A percentile compares a stretch with the other conserved stretches of the same genome.
These are phyloP conservation scores for Trichoderma sp. DNA, from an alignment of 2,329 filamentous ascomycete species.

Conservation along the genomic window DNA sequence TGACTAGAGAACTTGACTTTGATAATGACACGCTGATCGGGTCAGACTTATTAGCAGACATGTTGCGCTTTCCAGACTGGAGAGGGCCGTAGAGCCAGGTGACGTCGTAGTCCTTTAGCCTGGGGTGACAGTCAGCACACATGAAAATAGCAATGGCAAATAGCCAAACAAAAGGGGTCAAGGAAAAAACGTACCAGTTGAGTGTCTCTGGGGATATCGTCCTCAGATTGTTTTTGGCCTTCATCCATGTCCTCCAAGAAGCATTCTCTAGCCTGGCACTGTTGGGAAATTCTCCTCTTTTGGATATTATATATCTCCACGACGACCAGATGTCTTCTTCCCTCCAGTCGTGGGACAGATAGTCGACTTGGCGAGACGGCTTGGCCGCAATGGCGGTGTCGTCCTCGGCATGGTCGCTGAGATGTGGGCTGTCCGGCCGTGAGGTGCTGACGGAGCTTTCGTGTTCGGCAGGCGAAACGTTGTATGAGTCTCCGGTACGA, in stretches of 20 bases:
- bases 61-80: slow-evolving; percentile 67
- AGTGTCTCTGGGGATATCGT: slow-evolving; percentile 89
- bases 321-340: slow-evolving; percentile 98
- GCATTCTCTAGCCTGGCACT: slow-evolving; percentile 87
- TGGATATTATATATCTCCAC: slow-evolving; percentile 88
- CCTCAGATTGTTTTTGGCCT: slow-evolving; percentile 81
- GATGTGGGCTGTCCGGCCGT: slow-evolving; percentile 60
- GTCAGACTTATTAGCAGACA: slow-evolving; percentile 51
- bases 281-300: slow-evolving; percentile 77
- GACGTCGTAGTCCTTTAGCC: slow-evolving; percentile 95
- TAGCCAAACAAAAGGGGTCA: slow-evolving; percentile 1
- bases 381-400: slow-evolving; percentile 74
- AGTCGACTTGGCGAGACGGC: slow-evolving; percentile 90
- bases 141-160: not conserved
- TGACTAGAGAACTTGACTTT: slow-evolving; percentile 65
- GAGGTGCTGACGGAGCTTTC: slow-evolving; percentile 55
- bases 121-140: slow-evolving; percentile 46
- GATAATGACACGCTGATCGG: slow-evolving; percentile 50
- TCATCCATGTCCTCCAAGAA: slow-evolving; percentile 96
- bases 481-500: slow-evolving; percentile 53
- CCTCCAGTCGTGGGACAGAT: slow-evolving; percentile 88
- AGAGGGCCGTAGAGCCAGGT: slow-evolving; percentile 96
- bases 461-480: slow-evolving; percentile 57
- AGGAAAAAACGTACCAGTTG: slow-evolving; percentile 71
- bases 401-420: slow-evolving; percentile 68